Percentiles rank a stretch among this genome's conserved stretches.
Conservation (phyloP, 345 rosid genomes). For the Conringia planisiliqua region DNA sequence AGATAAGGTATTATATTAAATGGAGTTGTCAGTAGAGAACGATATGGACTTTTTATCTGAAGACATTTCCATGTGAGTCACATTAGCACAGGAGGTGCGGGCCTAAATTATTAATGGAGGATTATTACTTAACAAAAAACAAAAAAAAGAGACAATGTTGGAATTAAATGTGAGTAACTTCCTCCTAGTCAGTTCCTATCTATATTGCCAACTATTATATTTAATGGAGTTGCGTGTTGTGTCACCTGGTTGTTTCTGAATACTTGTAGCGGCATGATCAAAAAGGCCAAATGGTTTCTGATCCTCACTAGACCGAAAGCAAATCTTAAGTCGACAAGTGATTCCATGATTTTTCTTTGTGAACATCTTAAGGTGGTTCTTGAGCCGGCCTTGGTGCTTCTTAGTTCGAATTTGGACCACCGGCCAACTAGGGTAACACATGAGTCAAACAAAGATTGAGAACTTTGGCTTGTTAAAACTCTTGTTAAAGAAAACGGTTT, state of each 20-base stretch:
- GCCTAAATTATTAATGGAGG: conserved; percentile 20
- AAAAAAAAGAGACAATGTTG: background rate
- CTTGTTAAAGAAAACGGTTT: background rate
- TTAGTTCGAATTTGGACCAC: background rate
- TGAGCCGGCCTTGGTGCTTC: background rate
- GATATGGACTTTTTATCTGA: conserved; percentile 15
- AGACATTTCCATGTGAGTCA: conserved; percentile 37
- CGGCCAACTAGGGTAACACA: background rate
- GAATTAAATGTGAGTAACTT: conserved; percentile 13
- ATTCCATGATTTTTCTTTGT: background rate
- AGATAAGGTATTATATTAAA: conserved; percentile 17
- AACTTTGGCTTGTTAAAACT: background rate
- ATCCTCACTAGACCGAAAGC: background rate
- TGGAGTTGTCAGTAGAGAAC: conserved; percentile 24
- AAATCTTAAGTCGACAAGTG: background rate
- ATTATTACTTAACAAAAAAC: conserved; percentile 4
- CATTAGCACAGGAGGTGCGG: conserved; percentile 16
- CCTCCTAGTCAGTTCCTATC: background rate
- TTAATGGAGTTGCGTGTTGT: background rate
- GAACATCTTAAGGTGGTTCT: background rate
- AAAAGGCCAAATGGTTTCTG: background rate
- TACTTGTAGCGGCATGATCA: background rate
- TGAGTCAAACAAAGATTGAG: background rate
- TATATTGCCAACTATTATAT: conserved; percentile 6
- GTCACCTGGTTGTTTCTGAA: background rate